Evolutionary conservation across 495 filamentous ascomycete species (phyloP).

Genomic region (Hypoxylon rickii): DNA sequence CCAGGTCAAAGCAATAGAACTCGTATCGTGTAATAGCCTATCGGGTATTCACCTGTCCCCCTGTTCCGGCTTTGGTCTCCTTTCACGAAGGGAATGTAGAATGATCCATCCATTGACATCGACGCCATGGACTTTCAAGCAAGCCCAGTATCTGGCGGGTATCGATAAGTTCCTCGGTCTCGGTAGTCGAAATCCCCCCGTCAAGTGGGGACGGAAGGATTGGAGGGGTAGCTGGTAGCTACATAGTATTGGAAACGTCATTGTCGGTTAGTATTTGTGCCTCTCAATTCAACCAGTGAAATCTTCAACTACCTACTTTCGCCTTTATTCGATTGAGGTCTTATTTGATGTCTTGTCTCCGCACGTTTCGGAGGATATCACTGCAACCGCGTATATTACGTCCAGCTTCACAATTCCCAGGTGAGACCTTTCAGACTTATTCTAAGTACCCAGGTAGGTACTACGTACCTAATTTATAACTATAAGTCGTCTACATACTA

Average conservation of each 20-base stretch:
- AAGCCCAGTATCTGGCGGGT: too few species aligned
- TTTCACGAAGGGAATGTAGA: too few species aligned
- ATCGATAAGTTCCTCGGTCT: too few species aligned
- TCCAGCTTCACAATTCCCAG: not conserved
- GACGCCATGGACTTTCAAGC: too few species aligned
- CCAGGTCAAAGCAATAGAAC: not conserved
- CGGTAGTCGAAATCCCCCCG: too few species aligned
- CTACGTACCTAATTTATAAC: too few species aligned
- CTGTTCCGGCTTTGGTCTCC: too few species aligned
- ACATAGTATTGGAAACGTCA: slow-evolving; percentile 28
- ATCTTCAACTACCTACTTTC: not conserved
- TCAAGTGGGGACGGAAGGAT: too few species aligned
- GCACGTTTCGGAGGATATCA: slow-evolving; percentile 14
- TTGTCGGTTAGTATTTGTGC: slow-evolving; percentile 3
- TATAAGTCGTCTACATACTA: too few species aligned
- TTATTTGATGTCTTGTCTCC: slow-evolving; percentile 18
- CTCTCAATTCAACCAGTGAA: not conserved
- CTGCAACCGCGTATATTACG: slow-evolving; percentile 3
- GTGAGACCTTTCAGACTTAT: not conserved
- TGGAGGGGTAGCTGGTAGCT: slow-evolving; percentile 27
- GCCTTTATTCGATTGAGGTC: not conserved
- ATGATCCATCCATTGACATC: too few species aligned
- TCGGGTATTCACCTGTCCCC: too few species aligned
- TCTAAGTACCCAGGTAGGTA: not conserved
- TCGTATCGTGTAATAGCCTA: too few species aligned